Base-by-base conservation (phyloP, 1,284 basidiomycete genomes). In the Ustilago tritici region DNA sequence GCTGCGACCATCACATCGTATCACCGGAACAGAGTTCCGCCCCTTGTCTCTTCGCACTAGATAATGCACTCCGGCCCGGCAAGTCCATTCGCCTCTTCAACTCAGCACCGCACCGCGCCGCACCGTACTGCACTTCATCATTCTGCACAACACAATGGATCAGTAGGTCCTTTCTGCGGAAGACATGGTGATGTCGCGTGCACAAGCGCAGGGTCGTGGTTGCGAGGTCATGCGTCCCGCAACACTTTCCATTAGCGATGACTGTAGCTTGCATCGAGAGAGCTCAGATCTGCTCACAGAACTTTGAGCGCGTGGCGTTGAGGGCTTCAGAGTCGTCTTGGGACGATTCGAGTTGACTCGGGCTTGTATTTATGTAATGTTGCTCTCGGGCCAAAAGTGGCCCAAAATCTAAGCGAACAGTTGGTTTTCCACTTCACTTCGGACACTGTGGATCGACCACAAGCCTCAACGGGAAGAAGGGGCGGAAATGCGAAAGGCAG, bases 11-110 rank as follows among this genome's bases (percentile, higher is more conserved):
- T 50, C 49, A 7, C 12, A 31, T 17, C 31, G 28, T 46, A n/a
- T 46, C 23, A 28, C 23, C 23, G 23, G 23, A 28, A 28, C 23
- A 28, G 23, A 28, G 23, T 28, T 28, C 23, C 23, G 23, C 23
- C 23, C 23, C 3, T 28, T 28, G 23, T 28, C 28, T 28, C 28
- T 4, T 4, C 14, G 49, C 49, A 28, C 8, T 7, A 31, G 49
- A 50, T 50, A 50, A 50, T 50, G 49, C 49, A 31, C 23, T 50
- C 31, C 49, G 49, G 49, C 28, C 49, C 49, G 49, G 49, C 23
- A 15, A 12, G 49, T 31, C 28, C 49, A 15, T 46, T 46, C 43
- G 43, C 43, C 43, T 19, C 43, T 46, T 19, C 43, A 46, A 46
- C 43, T 43, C 14, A 7, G 14, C 40, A 19, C 6, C 5, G 43